These are phyloP conservation scores for Coniochaeta prunicola DNA, from an alignment of 2,329 filamentous ascomycete genomes.

Conservation along the genomic window DNA sequence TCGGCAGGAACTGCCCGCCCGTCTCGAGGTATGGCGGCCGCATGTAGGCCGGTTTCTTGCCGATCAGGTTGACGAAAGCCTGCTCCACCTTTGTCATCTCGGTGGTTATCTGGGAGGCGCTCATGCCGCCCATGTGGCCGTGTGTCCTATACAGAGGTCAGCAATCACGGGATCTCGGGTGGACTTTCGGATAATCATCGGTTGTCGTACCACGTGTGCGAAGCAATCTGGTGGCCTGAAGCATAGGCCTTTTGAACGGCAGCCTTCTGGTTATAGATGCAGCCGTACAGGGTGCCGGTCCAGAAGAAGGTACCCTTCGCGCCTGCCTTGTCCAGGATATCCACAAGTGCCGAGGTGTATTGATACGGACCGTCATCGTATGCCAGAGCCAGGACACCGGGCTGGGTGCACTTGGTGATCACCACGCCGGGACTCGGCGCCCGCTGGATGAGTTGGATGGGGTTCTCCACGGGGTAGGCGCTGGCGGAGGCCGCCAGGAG, in stretches of 20 bases:
- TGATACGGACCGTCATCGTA: constrained; percentile 46
- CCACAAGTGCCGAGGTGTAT: constrained; percentile 41
- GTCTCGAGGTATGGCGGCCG: constrained; percentile 42
- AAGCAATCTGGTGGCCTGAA: constrained; percentile 45
- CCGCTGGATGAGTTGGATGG: constrained; percentile 32
- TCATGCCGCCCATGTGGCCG: constrained; percentile 32
- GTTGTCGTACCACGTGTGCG: constrained; percentile 41
- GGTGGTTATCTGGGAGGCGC: constrained; percentile 28
- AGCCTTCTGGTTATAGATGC: constrained; percentile 40
- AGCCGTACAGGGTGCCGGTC: constrained; percentile 42
- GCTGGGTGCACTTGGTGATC: constrained; percentile 34
- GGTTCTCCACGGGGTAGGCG: constrained; percentile 14
- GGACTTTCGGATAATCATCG: no score
- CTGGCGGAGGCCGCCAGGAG: constrained; percentile 3
- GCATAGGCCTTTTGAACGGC: constrained; percentile 47
- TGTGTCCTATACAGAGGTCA: constrained; percentile 30
- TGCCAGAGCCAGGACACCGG: constrained; percentile 40
- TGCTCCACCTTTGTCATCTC: constrained; percentile 45
- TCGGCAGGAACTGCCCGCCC: constrained; percentile 32
- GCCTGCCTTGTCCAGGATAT: constrained; percentile 37
- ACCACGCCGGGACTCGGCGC: constrained; percentile 32
- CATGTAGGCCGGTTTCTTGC: constrained; percentile 41
- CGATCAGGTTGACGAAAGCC: constrained; percentile 41
- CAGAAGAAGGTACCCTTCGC: constrained; percentile 49
- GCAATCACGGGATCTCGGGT: background rate